Evolutionary conservation across 2,329 filamentous ascomycete species (phyloP).

Genomic region (Aspergillus sp.): DNA sequence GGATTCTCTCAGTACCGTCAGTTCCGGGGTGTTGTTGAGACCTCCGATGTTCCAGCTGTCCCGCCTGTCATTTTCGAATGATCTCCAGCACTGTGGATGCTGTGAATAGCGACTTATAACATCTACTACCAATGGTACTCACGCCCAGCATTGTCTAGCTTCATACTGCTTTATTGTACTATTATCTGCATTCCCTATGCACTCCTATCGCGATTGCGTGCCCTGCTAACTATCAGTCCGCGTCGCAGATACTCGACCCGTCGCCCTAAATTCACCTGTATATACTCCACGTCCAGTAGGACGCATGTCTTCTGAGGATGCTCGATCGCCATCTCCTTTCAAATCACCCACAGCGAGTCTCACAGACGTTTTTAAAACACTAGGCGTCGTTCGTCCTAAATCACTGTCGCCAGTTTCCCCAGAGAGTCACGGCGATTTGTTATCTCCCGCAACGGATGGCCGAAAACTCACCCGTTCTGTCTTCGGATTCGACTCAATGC

Average conservation of each 20-base stretch:
- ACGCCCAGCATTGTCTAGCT: not conserved
- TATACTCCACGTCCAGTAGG: conserved; percentile 14
- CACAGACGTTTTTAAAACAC: conserved; percentile 38
- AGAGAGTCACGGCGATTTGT: conserved; percentile 25
- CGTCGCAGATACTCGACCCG: conserved; percentile 13
- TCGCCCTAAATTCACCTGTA: conserved; percentile 8
- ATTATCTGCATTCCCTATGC: not conserved
- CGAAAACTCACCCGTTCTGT: conserved; percentile 26
- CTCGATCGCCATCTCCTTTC: conserved; percentile 26
- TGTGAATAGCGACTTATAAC: conserved; percentile 4
- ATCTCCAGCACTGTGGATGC: conserved; percentile 6
- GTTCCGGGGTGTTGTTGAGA: not conserved
- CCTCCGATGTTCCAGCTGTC: not conserved
- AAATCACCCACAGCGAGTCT: conserved; percentile 34
- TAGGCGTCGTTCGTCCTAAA: conserved; percentile 35
- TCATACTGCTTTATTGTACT: not conserved
- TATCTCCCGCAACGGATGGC: conserved; percentile 25
- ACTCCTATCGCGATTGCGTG: not conserved
- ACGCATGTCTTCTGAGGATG: conserved; percentile 41
- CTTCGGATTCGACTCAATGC: conserved; percentile 35
- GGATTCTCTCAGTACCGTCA: not conserved
- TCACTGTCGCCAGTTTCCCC: conserved; percentile 30
- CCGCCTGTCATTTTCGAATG: conserved; percentile 5
- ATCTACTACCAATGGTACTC: conserved; percentile 10
- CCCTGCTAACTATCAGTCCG: not conserved